phyloP scores from a whole-genome alignment of 148 eudicot genomes.

The Rhododendron griersonianum region DNA sequence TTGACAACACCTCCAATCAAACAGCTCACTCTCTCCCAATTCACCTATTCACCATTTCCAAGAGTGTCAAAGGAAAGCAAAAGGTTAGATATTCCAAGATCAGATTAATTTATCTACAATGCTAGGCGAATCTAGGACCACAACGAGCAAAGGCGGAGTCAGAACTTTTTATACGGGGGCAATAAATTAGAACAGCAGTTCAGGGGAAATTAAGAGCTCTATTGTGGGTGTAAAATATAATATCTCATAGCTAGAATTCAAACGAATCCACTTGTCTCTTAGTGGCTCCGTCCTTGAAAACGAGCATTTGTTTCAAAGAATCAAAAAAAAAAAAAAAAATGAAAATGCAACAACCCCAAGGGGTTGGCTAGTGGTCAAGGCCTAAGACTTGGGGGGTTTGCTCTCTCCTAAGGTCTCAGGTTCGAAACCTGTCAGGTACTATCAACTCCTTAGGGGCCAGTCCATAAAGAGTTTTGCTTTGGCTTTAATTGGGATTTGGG shows the following conservation, averaged over 20 bases:
- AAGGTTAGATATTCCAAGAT: not conserved
- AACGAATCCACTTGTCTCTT: not conserved
- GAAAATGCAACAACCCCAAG: not conserved
- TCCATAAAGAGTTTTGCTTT: not conserved
- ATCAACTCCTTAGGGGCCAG: not conserved
- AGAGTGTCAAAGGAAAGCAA: not conserved
- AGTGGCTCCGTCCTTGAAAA: not conserved
- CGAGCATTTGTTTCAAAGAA: not conserved
- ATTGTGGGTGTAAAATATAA: not conserved
- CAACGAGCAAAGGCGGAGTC: not conserved
- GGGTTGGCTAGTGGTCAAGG: not conserved
- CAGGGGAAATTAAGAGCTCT: not conserved
- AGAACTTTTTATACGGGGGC: not conserved
- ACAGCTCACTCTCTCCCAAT: constrained; percentile 18
- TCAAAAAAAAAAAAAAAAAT: not conserved
- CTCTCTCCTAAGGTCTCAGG: not conserved
- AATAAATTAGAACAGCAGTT: not conserved
- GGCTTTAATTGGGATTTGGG: not conserved
- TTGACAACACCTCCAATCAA: constrained; percentile 4
- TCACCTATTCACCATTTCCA: constrained; percentile 25
- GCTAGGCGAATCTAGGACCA: not conserved
- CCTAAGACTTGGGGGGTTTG: not conserved
- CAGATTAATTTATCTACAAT: not conserved
- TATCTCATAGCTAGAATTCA: not conserved
- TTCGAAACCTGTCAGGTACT: not conserved